Evolutionary conservation across 2,329 filamentous ascomycete species (phyloP), one percentile per base, ranked within the genome.

Genomic region (Microdochium paspali): DNA sequence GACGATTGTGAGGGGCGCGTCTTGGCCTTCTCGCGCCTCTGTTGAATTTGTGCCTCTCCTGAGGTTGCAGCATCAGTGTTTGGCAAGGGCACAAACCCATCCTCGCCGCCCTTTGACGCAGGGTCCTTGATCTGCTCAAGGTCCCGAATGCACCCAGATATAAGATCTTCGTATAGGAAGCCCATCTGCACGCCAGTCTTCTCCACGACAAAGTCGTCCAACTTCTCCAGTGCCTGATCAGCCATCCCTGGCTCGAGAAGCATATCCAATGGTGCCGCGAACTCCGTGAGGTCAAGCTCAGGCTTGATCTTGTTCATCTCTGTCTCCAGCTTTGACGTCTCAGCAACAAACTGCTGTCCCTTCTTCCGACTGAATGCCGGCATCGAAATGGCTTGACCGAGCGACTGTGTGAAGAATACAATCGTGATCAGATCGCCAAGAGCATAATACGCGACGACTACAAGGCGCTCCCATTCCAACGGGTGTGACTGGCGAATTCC

Each of bases 21-120:
- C 58, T 73, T 76, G 40, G 68, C 61, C 49, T 73, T 75, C 35
- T 66, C 49, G 21, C 54, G 62, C 23, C 64, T 63, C 40, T 66
- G 55, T 47, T 69, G 56, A 1, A 68, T 49, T 10, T 49, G 52
- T 1, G 59, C 24, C 20, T 62, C 58, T 5, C 42, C 43, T 0
- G 54, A 42, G 24, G 59, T 47, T 3, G 54, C 40, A 1, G 53
- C 28, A 6, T 58, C 50, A 1, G 49, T 21, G 6, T n/a, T n/a
- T 0, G 55, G 49, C 5, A 56, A 30, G 0, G 58, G 53, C 1
- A 58, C 47, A 10, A 53, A 54, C 15, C 59, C 54, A 21, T 58
- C 43, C 15, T 56, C 53, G 15, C 31, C 43, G 21, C 45, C 25
- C 45, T 49, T 10, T 21, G 39, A 21, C 2, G 15, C 2, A 12